Evolutionary conservation across 2,329 filamentous ascomycete genomes (phyloP), one percentile per base, ranked within the genome.

Genomic region (Aureobasidium sp.): DNA sequence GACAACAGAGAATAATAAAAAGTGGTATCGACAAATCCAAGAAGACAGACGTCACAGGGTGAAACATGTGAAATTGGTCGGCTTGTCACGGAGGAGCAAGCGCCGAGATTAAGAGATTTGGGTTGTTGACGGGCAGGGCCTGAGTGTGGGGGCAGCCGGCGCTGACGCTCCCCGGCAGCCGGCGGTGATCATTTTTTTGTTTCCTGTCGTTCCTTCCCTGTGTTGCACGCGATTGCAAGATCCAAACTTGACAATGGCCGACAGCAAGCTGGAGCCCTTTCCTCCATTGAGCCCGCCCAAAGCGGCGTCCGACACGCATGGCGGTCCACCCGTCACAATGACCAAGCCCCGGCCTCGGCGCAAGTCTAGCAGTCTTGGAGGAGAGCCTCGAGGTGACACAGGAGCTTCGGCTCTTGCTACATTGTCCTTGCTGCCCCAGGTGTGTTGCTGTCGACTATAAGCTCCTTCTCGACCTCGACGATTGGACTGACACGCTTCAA

Each of bases 381-480:
- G 74, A 43, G 81, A 83, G 64, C 77, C 81, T 29, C 75, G 77
- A 32, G 80, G 81, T 63, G 81, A 83, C 68, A 82, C 77, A 43
- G 77, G 77, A 65, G 79, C 74, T 32, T 78, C 77, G 37, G 75
- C 80, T 20, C 72, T 83, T 57, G 80, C 81, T 63, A 83, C 81
- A 74, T 56, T 72, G 66, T 48, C 24, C 10, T 26, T 39, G 12
- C 20, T 57, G 41, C 53, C 53, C 10, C 41, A 36, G 41, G 55
- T 59, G 46, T 57, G 61, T 44, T 9, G 7, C 32, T 9, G 32
- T 34, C 32, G 9, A 34, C 9, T 3, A 17, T n/a, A 12, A 7
- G 5, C n/a, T 32, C 20, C 17, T 13, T 17, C 37, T 36, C 27
- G 7, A 29, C 20, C 5, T 27, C 13, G 15, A 6, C 39, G 4